Percentiles rank a stretch among this genome's conserved stretches.
phyloP scores from a whole-genome alignment of 192 early-diverging fungal species.

The Mortierella hygrophila region DNA sequence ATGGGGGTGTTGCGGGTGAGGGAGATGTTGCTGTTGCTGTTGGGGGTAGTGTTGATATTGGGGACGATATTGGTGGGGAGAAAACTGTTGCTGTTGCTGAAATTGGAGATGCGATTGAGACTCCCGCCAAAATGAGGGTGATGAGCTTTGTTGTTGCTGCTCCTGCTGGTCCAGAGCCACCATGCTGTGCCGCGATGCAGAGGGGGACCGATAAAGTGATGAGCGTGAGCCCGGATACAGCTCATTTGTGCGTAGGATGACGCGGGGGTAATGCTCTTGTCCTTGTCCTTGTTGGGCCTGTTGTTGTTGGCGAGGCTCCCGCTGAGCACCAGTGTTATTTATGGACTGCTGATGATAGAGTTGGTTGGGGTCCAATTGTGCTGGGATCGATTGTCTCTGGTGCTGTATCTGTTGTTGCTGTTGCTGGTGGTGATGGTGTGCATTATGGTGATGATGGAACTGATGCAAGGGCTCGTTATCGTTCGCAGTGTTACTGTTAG shows the following conservation, averaged over 20 bases:
- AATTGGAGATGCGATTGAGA: background rate
- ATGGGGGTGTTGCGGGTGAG: background rate
- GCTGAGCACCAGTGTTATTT: constrained; percentile 32
- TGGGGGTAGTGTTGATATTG: background rate
- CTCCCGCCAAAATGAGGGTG: constrained; percentile 9
- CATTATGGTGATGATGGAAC: background rate
- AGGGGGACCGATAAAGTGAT: background rate
- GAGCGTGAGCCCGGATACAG: constrained; percentile 8
- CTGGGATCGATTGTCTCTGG: background rate
- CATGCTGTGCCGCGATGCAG: background rate
- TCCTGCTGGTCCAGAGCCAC: background rate
- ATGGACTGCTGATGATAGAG: constrained; percentile 14
- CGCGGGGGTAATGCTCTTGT: background rate
- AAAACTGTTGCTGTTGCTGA: background rate
- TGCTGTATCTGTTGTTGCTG: constrained; percentile 7
- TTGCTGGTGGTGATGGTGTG: background rate
- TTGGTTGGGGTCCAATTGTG: background rate
- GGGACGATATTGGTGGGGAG: background rate
- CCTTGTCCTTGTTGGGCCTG: too few species aligned
- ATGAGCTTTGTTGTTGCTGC: constrained; percentile 9
- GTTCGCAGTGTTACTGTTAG: background rate
- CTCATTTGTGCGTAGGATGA: constrained; percentile 2
- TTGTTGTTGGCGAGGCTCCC: constrained; percentile 32
- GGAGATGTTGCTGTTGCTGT: background rate
- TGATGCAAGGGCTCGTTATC: background rate